These are phyloP conservation scores for Saturnispora bothae DNA, from an alignment of 805 yeast species.

Conservation along the genomic window DNA sequence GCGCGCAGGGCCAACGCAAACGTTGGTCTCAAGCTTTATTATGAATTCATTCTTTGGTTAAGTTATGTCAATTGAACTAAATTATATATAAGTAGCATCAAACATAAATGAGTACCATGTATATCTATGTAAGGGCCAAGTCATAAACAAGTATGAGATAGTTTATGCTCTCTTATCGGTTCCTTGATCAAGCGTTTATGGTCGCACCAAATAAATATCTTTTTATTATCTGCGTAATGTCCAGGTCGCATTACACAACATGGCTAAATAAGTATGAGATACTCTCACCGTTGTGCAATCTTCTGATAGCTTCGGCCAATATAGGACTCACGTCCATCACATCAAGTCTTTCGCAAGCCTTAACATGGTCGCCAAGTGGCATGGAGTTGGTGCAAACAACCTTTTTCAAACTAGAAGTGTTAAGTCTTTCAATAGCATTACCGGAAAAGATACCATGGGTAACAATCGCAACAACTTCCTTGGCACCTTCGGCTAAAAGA, in stretches of 20 bases:
- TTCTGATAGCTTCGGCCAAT: conserved; percentile 86
- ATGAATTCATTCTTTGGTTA: no score
- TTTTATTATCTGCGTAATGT: no score
- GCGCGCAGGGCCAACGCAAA: no score
- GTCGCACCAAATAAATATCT: no score
- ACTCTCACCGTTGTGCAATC: conserved; percentile 94
- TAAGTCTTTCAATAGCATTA: conserved; percentile 64
- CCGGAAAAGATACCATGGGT: conserved; percentile 94
- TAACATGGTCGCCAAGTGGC: conserved; percentile 60
- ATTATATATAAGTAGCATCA: no score
- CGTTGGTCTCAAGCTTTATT: no score
- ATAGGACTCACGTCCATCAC: conserved; percentile 78
- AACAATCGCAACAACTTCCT: conserved; percentile 81
- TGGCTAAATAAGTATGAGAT: conserved; percentile 78
- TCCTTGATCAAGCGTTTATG: no score
- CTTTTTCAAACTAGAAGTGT: conserved; percentile 51
- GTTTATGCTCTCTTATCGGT: no score
- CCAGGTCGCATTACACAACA: conserved; percentile 24
- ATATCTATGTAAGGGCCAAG: no score
- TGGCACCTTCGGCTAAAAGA: conserved; percentile 69
- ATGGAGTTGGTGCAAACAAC: conserved; percentile 91
- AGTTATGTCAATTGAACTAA: no score
- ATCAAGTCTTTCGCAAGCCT: conserved; percentile 56
- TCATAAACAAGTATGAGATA: no score
- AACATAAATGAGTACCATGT: no score